Conservation (phyloP, 2,329 filamentous ascomycete species). For the Scorias spongiosa region DNA sequence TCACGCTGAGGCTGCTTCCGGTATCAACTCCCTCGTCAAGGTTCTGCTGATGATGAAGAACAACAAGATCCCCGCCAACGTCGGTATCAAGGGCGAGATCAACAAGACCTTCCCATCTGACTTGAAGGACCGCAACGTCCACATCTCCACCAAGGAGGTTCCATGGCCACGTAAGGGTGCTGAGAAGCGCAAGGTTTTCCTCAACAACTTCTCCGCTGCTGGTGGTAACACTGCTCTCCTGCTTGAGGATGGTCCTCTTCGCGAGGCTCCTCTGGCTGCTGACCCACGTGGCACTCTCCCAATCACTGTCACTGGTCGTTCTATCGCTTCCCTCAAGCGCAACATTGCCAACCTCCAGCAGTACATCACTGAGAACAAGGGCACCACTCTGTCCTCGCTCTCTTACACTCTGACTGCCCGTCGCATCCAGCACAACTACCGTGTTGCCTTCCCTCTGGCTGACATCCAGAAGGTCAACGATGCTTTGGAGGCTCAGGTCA, state of each 20-base stretch:
- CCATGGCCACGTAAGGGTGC: slow-evolving; percentile 32
- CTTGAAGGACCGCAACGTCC: slow-evolving; percentile 35
- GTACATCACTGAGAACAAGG: slow-evolving; percentile 30
- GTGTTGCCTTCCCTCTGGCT: slow-evolving; percentile 31
- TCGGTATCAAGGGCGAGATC: slow-evolving; percentile 40
- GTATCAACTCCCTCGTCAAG: slow-evolving; percentile 39
- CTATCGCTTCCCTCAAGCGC: slow-evolving; percentile 35
- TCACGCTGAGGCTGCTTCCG: slow-evolving; percentile 39
- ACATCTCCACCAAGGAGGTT: slow-evolving; percentile 33
- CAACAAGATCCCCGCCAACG: slow-evolving; percentile 38
- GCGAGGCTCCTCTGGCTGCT: slow-evolving; percentile 23
- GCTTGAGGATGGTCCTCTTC: slow-evolving; percentile 35
- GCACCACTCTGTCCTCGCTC: slow-evolving; percentile 32
- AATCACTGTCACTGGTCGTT: slow-evolving; percentile 35
- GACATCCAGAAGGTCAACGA: slow-evolving; percentile 33
- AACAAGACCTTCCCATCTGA: slow-evolving; percentile 42
- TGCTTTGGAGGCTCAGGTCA: slow-evolving; percentile 30
- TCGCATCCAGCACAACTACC: slow-evolving; percentile 39
- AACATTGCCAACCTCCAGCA: slow-evolving; percentile 34
- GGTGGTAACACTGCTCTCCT: slow-evolving; percentile 39
- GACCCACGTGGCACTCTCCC: slow-evolving; percentile 33
- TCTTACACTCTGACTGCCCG: slow-evolving; percentile 39
- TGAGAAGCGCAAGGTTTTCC: slow-evolving; percentile 33
- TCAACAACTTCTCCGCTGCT: slow-evolving; percentile 40
- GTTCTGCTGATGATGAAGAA: slow-evolving; percentile 40